These are phyloP conservation scores for Termitomyces sp. DNA, from an alignment of 768 basidiomycete species.

Conservation along the genomic window DNA sequence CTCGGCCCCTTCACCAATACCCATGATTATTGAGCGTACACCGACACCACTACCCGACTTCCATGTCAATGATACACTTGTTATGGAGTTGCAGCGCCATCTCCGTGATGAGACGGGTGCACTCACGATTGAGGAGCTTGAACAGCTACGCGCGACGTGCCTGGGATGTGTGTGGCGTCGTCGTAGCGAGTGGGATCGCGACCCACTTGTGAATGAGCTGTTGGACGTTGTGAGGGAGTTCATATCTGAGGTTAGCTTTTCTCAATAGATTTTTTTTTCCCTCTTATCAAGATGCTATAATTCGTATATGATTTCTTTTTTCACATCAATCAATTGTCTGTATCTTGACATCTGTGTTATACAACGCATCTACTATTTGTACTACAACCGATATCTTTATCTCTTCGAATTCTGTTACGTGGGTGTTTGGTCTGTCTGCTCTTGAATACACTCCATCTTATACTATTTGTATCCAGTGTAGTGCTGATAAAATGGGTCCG, in stretches of 20 bases:
- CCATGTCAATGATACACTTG: slow-evolving; percentile 46
- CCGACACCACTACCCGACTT: slow-evolving; percentile 82
- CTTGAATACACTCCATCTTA: background rate
- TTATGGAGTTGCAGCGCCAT: slow-evolving; percentile 45
- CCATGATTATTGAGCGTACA: slow-evolving; percentile 54
- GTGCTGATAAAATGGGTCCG: too few species aligned
- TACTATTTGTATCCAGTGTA: too few species aligned
- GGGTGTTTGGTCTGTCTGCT: background rate
- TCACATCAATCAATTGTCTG: background rate
- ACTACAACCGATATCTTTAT: slow-evolving; percentile 4
- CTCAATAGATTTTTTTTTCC: slow-evolving; percentile 4
- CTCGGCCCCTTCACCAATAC: slow-evolving; percentile 21
- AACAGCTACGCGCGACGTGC: slow-evolving; percentile 86
- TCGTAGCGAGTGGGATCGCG: slow-evolving; percentile 81
- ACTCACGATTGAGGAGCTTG: slow-evolving; percentile 85
- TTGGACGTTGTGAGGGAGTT: slow-evolving; percentile 57
- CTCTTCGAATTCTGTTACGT: background rate
- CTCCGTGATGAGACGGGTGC: slow-evolving; percentile 52
- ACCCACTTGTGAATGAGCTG: slow-evolving; percentile 58
- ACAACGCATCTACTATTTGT: background rate
- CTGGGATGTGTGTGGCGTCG: slow-evolving; percentile 81
- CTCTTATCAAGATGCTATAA: background rate
- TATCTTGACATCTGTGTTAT: background rate
- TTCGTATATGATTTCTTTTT: background rate
- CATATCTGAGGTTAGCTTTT: slow-evolving; percentile 52